A percentile compares a stretch with the other conserved stretches of the same genome.
Evolutionary conservation across 2,329 filamentous ascomycete species (phyloP).

Genomic region (Colletotrichum neosansevieriae): DNA sequence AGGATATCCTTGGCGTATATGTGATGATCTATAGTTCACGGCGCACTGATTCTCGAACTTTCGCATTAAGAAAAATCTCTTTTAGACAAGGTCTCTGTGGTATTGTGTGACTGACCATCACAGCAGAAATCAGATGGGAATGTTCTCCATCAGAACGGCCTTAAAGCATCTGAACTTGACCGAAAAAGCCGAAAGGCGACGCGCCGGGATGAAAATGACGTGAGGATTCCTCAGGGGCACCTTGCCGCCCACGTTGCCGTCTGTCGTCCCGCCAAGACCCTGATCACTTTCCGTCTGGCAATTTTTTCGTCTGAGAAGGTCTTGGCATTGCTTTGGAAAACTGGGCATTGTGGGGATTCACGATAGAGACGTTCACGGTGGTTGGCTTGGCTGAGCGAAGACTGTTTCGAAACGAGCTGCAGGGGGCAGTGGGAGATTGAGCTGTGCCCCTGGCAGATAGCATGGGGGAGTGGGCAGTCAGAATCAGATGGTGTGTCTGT

Average conservation of each 20-base stretch:
- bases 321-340: slow-evolving; percentile 39
- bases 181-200: not conserved
- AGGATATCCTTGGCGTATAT: slow-evolving; percentile 21
- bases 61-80: not conserved
- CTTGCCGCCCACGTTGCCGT: slow-evolving; percentile 2
- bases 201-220: slow-evolving; percentile 1
- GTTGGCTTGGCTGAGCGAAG: slow-evolving; percentile 26
- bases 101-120: slow-evolving; percentile 1
- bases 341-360: slow-evolving; percentile 19
- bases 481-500: not conserved
- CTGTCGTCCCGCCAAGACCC: slow-evolving; percentile 13
- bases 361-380: slow-evolving; percentile 18
- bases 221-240: slow-evolving; percentile 3
- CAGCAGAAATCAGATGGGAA: slow-evolving; percentile 5
- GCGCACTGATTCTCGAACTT: slow-evolving; percentile 29
- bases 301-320: slow-evolving; percentile 25
- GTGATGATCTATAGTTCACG: slow-evolving; percentile 22
- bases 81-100: not conserved
- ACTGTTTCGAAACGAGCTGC: slow-evolving; percentile 37
- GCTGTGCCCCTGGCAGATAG: slow-evolving; percentile 6
- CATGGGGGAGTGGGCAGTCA: slow-evolving; percentile 2
- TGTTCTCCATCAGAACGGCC: not conserved
- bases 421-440: slow-evolving; percentile 26
- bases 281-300: slow-evolving; percentile 9
- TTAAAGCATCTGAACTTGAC: slow-evolving; percentile 7